Evolutionary conservation across 345 rosid genomes (phyloP).

Genomic region (Moricandia moricandioides): DNA sequence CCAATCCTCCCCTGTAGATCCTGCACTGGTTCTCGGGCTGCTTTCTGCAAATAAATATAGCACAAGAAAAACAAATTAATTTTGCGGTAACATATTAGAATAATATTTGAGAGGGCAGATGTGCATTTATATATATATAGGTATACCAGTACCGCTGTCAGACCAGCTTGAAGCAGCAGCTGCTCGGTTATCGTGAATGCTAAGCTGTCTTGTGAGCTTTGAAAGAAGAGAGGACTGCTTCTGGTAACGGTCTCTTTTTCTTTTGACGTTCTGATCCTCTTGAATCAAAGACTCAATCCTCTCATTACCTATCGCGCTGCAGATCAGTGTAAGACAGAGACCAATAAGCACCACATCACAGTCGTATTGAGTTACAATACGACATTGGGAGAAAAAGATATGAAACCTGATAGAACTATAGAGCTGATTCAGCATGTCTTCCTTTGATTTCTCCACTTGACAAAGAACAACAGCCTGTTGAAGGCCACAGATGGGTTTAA

Average conservation of each 20-base stretch:
- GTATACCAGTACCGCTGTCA: conserved; percentile 60
- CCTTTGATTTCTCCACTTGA: conserved; percentile 98
- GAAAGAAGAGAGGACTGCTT: conserved; percentile 86
- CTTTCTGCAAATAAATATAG: conserved; percentile 53
- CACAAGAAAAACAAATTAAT: background rate
- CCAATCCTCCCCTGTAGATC: conserved; percentile 84
- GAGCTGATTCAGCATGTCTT: conserved; percentile 95
- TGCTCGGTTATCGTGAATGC: conserved; percentile 89
- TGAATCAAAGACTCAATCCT: conserved; percentile 84
- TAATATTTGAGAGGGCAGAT: background rate
- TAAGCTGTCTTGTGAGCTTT: conserved; percentile 75
- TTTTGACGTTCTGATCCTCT: conserved; percentile 86
- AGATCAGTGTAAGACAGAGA: background rate
- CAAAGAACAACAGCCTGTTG: conserved; percentile 97
- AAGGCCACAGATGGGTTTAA: background rate
- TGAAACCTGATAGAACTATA: conserved; percentile 75
- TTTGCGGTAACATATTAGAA: background rate
- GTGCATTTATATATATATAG: background rate
- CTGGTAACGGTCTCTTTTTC: conserved; percentile 74
- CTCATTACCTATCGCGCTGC: conserved; percentile 74
- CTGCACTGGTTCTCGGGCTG: conserved; percentile 68
- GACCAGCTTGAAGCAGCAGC: conserved; percentile 84
- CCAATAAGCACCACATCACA: conserved; percentile 1
- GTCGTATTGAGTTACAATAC: background rate
- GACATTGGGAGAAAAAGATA: background rate